Evolutionary conservation across 1,284 basidiomycete genomes (phyloP).

Genomic region (Schizopora paradoxa): DNA sequence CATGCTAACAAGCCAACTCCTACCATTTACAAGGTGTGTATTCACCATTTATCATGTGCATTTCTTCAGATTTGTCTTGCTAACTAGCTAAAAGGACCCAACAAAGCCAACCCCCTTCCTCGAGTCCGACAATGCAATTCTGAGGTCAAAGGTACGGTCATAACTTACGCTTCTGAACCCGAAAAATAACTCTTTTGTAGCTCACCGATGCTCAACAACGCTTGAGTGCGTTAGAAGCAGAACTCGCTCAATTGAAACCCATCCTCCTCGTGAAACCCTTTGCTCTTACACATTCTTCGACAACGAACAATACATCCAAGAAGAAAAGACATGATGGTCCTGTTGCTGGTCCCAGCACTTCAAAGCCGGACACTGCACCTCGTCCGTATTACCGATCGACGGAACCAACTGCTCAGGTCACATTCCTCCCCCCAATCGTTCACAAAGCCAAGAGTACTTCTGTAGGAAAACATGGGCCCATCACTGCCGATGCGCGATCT

Average conservation of each 20-base stretch:
- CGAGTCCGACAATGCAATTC: constrained; percentile 12
- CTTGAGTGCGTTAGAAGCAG: constrained; percentile 42
- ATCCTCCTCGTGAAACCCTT: constrained; percentile 48
- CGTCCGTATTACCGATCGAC: no score
- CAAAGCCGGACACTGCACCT: no score
- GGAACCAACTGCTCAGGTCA: not conserved
- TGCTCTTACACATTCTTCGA: constrained; percentile 28
- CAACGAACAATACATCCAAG: no score
- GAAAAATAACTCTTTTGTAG: constrained; percentile 27
- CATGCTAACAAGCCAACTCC: constrained; percentile 51
- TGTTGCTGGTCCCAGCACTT: no score
- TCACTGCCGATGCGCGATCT: constrained; percentile 48
- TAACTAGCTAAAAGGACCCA: constrained; percentile 4
- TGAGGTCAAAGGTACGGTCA: constrained; percentile 10
- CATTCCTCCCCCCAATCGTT: constrained; percentile 11
- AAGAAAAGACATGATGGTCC: no score
- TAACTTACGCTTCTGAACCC: not conserved
- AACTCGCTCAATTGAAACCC: constrained; percentile 49
- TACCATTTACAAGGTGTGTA: constrained; percentile 24
- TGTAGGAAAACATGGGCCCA: constrained; percentile 20
- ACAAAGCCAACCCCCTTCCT: constrained; percentile 3
- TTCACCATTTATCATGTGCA: not conserved
- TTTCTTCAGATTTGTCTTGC: not conserved
- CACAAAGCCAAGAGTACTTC: constrained; percentile 11
- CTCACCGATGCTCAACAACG: constrained; percentile 41